phyloP scores from a whole-genome alignment of 257 asterid genomes.

The Striga asiatica region DNA sequence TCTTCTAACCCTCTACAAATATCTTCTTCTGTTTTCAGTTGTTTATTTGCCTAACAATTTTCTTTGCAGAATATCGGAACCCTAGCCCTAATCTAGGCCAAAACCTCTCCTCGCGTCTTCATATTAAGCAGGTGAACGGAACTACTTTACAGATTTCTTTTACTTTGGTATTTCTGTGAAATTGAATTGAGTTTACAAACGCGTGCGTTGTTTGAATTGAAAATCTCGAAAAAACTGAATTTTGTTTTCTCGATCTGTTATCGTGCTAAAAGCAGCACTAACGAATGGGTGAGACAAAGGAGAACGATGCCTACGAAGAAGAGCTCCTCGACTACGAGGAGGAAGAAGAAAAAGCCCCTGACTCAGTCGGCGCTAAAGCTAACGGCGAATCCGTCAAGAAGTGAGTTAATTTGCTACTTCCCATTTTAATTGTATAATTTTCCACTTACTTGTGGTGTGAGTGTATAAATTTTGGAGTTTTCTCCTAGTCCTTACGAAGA shows the following conservation, averaged over 20 bases:
- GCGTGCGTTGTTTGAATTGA: neutral
- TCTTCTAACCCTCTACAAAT: too few species aligned
- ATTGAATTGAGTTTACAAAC: neutral
- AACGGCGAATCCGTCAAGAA: constrained; percentile 83
- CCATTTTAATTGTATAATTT: neutral
- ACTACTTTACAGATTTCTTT: neutral
- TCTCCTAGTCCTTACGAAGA: too few species aligned
- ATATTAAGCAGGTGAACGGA: neutral
- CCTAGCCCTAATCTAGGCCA: neutral
- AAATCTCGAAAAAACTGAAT: neutral
- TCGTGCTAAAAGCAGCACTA: too few species aligned
- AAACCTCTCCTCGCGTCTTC: neutral
- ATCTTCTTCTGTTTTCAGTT: too few species aligned
- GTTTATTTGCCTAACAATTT: neutral
- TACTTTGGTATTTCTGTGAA: neutral
- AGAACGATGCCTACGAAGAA: constrained; percentile 81
- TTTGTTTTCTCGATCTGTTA: neutral
- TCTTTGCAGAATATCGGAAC: neutral
- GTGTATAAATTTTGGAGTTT: too few species aligned
- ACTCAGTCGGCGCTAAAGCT: constrained; percentile 45
- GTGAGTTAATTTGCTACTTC: constrained; percentile 28
- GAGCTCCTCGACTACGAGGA: constrained; percentile 96
- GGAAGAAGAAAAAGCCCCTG: constrained; percentile 75
- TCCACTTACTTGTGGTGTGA: neutral
- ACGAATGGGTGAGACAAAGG: constrained; percentile 69